A percentile compares a stretch with the other conserved stretches of the same genome.
Evolutionary conservation across 352 stramenopile species (phyloP).

Genomic region (Phytophthora chlamydospora): DNA sequence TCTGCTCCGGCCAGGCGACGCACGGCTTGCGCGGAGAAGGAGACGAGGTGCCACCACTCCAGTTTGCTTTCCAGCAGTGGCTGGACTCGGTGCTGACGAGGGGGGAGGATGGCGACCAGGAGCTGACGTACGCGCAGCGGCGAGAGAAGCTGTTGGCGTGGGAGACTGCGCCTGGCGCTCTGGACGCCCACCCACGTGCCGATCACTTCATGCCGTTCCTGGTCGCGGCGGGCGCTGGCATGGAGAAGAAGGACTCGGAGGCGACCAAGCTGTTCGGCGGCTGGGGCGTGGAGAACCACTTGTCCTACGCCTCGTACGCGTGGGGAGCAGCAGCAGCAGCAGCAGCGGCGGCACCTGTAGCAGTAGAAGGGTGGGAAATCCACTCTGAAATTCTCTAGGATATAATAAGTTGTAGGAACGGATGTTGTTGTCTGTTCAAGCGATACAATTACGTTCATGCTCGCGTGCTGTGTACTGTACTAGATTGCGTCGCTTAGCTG

Average conservation of each 20-base stretch:
- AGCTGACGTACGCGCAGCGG: conserved; percentile 39
- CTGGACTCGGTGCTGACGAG: conserved; percentile 42
- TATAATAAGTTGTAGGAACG: too few relatives aligned
- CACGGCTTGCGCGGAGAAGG: conserved; percentile 29
- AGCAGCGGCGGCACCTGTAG: background rate
- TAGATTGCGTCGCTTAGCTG: too few relatives aligned
- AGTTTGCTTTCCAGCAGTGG: conserved; percentile 50
- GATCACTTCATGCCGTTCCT: conserved; percentile 71
- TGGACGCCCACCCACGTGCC: conserved; percentile 41
- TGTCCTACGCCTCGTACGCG: conserved; percentile 52
- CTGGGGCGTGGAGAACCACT: conserved; percentile 36
- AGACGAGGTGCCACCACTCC: conserved; percentile 24
- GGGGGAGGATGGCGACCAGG: conserved; percentile 13
- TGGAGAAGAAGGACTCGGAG: conserved; percentile 41
- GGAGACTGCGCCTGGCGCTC: conserved; percentile 43
- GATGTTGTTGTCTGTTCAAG: too few relatives aligned
- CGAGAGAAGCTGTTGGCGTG: conserved; percentile 48
- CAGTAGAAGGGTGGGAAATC: background rate
- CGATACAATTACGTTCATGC: too few relatives aligned
- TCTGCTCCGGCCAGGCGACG: conserved; percentile 78
- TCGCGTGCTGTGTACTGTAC: too few relatives aligned
- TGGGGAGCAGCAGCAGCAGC: conserved; percentile 26
- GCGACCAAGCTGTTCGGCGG: conserved; percentile 46
- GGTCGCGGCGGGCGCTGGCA: conserved; percentile 53
- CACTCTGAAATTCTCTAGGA: too few relatives aligned